phyloP scores from a whole-genome alignment of 257 asterid genomes.

The Solanum arcanum region DNA sequence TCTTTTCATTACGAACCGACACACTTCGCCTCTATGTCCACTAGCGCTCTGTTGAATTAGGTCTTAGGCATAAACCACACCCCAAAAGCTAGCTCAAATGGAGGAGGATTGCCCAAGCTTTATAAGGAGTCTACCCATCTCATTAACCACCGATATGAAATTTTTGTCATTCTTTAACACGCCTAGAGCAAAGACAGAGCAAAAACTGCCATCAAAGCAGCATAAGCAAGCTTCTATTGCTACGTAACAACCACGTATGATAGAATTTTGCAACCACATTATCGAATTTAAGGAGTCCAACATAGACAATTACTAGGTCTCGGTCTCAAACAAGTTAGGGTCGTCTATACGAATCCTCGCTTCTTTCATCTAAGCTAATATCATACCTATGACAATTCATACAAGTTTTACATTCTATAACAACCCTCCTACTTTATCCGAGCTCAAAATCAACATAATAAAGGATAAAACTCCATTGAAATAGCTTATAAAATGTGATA shows the following conservation, averaged over 20 bases:
- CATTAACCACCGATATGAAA: too few species aligned
- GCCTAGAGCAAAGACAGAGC: neutral
- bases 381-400: neutral
- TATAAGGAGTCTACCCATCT: accelerated
- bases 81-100: too few species aligned
- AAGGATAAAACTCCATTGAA: neutral
- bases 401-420: neutral
- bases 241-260: neutral
- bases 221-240: neutral
- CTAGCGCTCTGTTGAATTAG: neutral
- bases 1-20: neutral
- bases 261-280: too few species aligned
- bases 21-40: neutral
- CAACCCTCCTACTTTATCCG: neutral
- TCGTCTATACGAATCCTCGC: too few species aligned
- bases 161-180: too few species aligned
- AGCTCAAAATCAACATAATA: neutral
- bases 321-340: neutral
- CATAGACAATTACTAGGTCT: too few species aligned
- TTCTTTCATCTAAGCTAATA: neutral
- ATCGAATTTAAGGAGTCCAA: too few species aligned
- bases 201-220: neutral
- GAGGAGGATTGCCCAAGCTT: accelerated
- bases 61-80: too few species aligned
- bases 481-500: neutral